A percentile compares a stretch with the other conserved stretches of the same genome.
Evolutionary conservation across 768 basidiomycete species (phyloP).

Genomic region (Trametes meyenii): DNA sequence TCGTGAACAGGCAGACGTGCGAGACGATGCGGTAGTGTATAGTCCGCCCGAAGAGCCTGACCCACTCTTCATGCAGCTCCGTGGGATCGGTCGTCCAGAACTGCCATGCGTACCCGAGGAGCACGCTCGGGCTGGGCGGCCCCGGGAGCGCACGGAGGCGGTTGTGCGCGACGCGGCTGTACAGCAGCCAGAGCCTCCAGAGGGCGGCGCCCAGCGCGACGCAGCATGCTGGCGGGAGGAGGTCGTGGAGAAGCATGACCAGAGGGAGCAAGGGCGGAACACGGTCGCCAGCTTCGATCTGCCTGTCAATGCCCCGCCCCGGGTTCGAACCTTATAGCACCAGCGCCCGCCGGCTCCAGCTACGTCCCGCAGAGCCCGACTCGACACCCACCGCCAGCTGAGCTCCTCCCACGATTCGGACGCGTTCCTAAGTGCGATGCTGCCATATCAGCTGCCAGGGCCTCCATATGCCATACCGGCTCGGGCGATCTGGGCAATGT

Average conservation of each 20-base stretch:
- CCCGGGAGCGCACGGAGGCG: slow-evolving; percentile 10
- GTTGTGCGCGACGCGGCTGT: background rate
- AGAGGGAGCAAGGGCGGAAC: slow-evolving; percentile 1
- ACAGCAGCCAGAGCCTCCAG: background rate
- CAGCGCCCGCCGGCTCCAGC: too few relatives aligned
- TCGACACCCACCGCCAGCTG: too few relatives aligned
- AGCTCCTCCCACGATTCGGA: too few relatives aligned
- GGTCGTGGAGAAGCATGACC: slow-evolving; percentile 6
- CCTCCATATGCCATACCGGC: too few relatives aligned
- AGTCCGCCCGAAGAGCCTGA: slow-evolving; percentile 8
- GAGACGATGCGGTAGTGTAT: slow-evolving; percentile 8
- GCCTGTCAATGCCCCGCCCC: too few relatives aligned
- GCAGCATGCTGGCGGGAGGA: slow-evolving; percentile 6
- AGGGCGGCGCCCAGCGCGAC: slow-evolving; percentile 12
- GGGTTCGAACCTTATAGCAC: too few relatives aligned
- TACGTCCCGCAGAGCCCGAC: too few relatives aligned
- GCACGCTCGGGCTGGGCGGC: background rate
- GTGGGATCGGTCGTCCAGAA: slow-evolving; percentile 10
- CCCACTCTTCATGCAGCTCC: slow-evolving; percentile 13
- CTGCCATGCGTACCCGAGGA: slow-evolving; percentile 10
- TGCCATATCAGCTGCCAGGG: too few relatives aligned
- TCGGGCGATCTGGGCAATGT: too few relatives aligned
- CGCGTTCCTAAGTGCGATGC: too few relatives aligned
- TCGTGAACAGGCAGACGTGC: slow-evolving; percentile 20
- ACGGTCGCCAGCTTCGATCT: too few relatives aligned